Percentiles rank a stretch among this genome's conserved stretches.
phyloP scores from a whole-genome alignment of 2,329 filamentous ascomycete species.

The Elsinoe fawcettii region DNA sequence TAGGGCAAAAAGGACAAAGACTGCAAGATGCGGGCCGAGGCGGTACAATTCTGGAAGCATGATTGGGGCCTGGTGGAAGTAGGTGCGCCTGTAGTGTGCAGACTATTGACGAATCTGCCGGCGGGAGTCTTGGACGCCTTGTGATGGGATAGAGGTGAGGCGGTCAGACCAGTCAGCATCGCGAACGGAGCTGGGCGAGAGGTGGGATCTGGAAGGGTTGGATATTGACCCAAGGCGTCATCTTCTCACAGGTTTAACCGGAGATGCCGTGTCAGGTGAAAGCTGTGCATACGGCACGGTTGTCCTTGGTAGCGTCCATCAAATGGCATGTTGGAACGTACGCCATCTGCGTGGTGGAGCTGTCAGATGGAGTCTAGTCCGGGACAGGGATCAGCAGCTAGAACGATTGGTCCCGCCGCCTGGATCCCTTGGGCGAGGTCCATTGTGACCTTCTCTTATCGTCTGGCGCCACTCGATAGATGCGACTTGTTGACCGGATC shows the following conservation, averaged over 20 bases:
- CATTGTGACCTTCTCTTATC: slow-evolving; percentile 11
- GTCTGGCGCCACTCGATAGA: slow-evolving; percentile 9
- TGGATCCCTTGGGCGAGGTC: neutral
- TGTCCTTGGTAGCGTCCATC: neutral
- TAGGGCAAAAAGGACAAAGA: neutral
- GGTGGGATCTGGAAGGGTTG: neutral
- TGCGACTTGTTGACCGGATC: neutral
- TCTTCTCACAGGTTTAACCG: slow-evolving; percentile 9
- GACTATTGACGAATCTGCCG: slow-evolving; percentile 10
- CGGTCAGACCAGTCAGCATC: slow-evolving; percentile 8
- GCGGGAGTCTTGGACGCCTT: slow-evolving; percentile 9
- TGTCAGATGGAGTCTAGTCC: slow-evolving; percentile 4
- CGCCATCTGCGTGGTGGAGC: slow-evolving; percentile 8
- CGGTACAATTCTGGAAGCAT: slow-evolving; percentile 7
- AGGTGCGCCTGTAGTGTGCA: slow-evolving; percentile 7
- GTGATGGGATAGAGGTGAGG: slow-evolving; percentile 1
- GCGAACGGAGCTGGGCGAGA: neutral
- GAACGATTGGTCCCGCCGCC: slow-evolving; percentile 11
- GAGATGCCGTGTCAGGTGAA: slow-evolving; percentile 8
- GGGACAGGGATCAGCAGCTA: slow-evolving; percentile 2
- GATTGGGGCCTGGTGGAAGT: neutral
- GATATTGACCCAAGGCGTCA: slow-evolving; percentile 8
- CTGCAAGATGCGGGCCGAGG: slow-evolving; percentile 11
- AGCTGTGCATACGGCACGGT: slow-evolving; percentile 7
- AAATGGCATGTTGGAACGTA: neutral